Evolutionary conservation across 768 basidiomycete species (phyloP).

Genomic region (Naganishia onofrii): DNA sequence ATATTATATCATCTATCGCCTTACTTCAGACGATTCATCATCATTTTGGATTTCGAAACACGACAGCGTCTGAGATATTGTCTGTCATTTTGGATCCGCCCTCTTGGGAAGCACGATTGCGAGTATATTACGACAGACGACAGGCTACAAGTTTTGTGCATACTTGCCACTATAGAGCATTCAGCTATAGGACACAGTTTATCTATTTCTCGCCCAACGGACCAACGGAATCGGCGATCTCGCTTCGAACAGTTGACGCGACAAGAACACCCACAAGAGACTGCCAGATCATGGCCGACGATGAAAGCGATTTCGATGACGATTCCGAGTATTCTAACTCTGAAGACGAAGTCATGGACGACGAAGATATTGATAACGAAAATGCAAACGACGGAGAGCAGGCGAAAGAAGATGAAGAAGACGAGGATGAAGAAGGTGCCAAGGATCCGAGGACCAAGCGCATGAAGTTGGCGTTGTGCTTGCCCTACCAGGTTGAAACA

Average conservation of each 20-base stretch:
- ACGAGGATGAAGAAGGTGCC: constrained; percentile 5
- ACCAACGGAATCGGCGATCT: not conserved
- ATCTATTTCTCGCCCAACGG: not conserved
- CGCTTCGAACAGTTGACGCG: not conserved
- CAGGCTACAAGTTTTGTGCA: not conserved
- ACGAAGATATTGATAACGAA: constrained; percentile 20
- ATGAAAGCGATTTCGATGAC: constrained; percentile 16
- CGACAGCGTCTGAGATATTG: constrained; percentile 15
- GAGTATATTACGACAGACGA: constrained; percentile 3
- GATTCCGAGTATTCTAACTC: constrained; percentile 20
- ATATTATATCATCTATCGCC: no score
- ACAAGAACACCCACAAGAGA: not conserved
- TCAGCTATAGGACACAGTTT: not conserved
- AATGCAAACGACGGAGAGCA: constrained; percentile 8
- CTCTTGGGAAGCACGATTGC: not conserved
- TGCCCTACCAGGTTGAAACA: constrained; percentile 77
- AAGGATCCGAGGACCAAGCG: constrained; percentile 27
- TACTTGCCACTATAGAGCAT: not conserved
- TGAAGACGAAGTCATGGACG: constrained; percentile 18
- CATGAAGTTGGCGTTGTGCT: constrained; percentile 45
- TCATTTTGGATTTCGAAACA: not conserved
- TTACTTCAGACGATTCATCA: not conserved
- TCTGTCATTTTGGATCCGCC: constrained; percentile 4
- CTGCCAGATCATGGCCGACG: constrained; percentile 14
- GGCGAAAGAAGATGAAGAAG: constrained; percentile 16